These are phyloP conservation scores for Apophysomyces elegans DNA, from an alignment of 371 early-diverging fungal species.

Conservation along the genomic window DNA sequence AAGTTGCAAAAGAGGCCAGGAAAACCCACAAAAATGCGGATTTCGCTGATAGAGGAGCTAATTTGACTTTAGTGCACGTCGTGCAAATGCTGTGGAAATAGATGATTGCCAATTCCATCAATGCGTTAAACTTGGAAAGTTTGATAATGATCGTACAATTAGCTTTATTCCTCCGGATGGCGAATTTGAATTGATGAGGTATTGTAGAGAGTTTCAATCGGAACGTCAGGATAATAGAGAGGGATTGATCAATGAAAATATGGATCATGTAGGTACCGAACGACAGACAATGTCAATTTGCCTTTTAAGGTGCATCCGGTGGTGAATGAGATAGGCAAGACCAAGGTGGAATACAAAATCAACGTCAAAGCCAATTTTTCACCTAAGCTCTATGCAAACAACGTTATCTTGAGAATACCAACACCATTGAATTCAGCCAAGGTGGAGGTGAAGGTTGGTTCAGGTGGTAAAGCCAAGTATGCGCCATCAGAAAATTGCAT, in stretches of 20 bases:
- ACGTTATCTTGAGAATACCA: constrained; percentile 82
- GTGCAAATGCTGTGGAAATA: constrained; percentile 77
- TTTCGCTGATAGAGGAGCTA: too few species aligned
- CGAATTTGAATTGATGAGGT: constrained; percentile 96
- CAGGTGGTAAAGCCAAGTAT: constrained; percentile 86
- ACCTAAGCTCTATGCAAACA: constrained; percentile 78
- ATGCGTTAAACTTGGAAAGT: constrained; percentile 85
- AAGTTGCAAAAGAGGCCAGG: constrained; percentile 9
- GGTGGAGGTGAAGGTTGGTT: constrained; percentile 68
- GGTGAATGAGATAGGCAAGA: constrained; percentile 78
- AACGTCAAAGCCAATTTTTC: constrained; percentile 79
- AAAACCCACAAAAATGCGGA: too few species aligned
- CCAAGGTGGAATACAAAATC: constrained; percentile 81
- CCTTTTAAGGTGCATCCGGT: constrained; percentile 88
- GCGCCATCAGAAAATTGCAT: constrained; percentile 84
- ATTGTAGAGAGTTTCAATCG: constrained; percentile 12
- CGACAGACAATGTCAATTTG: constrained; percentile 84
- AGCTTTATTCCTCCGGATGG: constrained; percentile 93
- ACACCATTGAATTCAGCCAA: constrained; percentile 84
- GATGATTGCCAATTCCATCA: constrained; percentile 95
- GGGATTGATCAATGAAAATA: not conserved
- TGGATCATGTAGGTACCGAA: constrained; percentile 66
- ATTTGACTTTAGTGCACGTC: constrained; percentile 32
- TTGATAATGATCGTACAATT: constrained; percentile 87
- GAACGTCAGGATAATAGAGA: not conserved